Conservation (phyloP, 208 protist species). For the Leptomonas pyrrhocoris region DNA sequence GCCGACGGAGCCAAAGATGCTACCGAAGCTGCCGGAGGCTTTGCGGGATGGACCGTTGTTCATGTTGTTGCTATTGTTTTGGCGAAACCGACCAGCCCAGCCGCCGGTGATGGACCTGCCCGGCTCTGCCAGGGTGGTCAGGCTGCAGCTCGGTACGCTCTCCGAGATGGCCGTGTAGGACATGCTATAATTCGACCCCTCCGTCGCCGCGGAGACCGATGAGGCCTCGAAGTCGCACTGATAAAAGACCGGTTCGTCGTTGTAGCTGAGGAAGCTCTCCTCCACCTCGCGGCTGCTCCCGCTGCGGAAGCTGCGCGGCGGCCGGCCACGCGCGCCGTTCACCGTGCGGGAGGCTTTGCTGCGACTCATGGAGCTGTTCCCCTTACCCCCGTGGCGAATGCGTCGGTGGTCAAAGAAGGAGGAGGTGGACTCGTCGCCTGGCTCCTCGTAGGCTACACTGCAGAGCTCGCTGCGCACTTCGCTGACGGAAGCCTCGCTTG, state of each 20-base stretch:
- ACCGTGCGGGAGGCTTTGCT: conserved; percentile 21
- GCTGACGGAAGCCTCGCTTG: conserved; percentile 59
- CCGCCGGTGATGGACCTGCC: conserved; percentile 21
- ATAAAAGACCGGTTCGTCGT: conserved; percentile 46
- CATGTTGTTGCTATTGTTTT: conserved; percentile 1
- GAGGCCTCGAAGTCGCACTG: conserved; percentile 38
- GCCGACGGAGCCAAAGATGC: conserved; percentile 44
- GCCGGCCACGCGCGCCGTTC: conserved; percentile 12
- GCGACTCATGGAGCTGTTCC: conserved; percentile 30
- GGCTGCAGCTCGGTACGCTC: conserved; percentile 78
- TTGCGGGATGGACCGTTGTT: conserved; percentile 12
- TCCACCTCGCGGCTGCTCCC: conserved; percentile 32
- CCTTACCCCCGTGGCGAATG: conserved; percentile 20
- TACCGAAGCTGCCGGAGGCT: conserved; percentile 42
- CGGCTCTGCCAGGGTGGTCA: conserved; percentile 49
- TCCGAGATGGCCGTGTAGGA: conserved; percentile 58
- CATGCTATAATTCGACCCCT: conserved; percentile 36
- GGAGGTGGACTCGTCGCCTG: conserved; percentile 37
- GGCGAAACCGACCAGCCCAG: conserved; percentile 28
- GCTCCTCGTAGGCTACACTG: conserved; percentile 44
- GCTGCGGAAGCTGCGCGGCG: conserved; percentile 30
- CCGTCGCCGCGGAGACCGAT: conserved; percentile 23
- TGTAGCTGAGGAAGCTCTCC: conserved; percentile 55
- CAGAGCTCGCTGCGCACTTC: conserved; percentile 63
- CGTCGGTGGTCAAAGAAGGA: conserved; percentile 43